These are phyloP conservation scores for Trypanosoma boissoni DNA, from an alignment of 208 protist species.

Conservation along the genomic window DNA sequence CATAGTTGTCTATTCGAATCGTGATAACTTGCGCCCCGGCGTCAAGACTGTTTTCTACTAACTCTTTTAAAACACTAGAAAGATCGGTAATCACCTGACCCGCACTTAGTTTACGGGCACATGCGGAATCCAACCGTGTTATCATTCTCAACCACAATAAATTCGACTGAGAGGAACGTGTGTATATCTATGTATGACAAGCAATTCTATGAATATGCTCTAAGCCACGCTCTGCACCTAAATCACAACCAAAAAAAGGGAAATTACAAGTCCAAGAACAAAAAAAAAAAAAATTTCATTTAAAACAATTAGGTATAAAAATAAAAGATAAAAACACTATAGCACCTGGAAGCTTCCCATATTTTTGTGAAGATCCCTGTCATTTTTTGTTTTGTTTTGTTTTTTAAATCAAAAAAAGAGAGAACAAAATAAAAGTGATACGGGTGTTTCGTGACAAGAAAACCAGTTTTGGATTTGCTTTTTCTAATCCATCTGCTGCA, in stretches of 20 bases:
- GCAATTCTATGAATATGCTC: conserved; percentile 11
- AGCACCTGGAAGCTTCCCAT: too few species aligned
- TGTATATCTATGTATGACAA: too few species aligned
- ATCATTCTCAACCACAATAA: too few species aligned
- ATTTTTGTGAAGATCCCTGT: too few species aligned
- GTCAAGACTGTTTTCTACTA: conserved; percentile 87
- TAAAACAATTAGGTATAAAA: background rate
- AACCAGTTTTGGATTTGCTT: background rate
- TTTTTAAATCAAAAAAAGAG: conserved; percentile 11
- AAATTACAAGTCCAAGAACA: conserved; percentile 7
- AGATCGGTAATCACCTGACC: conserved; percentile 86
- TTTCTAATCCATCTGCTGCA: conserved; percentile 92
- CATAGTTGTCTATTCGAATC: conserved; percentile 63
- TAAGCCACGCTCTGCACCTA: background rate
- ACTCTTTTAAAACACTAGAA: conserved; percentile 82
- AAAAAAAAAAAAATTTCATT: conserved; percentile 4
- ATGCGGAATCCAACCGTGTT: conserved; percentile 67
- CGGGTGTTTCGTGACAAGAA: background rate
- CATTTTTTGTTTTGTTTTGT: background rate
- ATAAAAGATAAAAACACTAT: conserved; percentile 7
- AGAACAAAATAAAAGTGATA: conserved; percentile 21
- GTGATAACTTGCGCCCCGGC: conserved; percentile 55
- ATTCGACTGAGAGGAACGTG: too few species aligned
- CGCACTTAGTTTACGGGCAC: conserved; percentile 69
- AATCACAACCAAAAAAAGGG: background rate